These are phyloP conservation scores for Pistacia vera DNA, from an alignment of 345 rosid species.

Conservation along the genomic window DNA sequence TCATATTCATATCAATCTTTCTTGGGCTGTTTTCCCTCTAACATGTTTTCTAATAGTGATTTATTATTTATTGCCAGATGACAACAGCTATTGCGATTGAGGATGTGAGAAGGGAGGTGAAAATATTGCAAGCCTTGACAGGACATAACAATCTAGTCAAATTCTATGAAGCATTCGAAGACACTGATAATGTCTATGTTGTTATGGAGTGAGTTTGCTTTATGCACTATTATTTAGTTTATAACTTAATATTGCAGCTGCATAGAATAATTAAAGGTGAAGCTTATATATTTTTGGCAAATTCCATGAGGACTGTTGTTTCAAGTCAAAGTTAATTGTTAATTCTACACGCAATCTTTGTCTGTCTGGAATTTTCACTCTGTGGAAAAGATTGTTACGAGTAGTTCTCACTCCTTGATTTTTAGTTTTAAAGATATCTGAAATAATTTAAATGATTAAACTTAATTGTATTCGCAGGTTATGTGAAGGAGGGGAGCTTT, in stretches of 20 bases:
- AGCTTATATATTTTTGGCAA: background rate
- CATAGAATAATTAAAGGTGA: background rate
- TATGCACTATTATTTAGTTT: background rate
- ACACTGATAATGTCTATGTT: constrained; percentile 76
- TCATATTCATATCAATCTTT: background rate
- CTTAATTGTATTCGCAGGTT: constrained; percentile 56
- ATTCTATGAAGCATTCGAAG: constrained; percentile 93
- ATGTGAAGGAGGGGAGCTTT: constrained; percentile 97
- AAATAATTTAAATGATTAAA: constrained; percentile 6
- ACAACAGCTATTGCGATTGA: constrained; percentile 93
- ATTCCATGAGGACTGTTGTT: constrained; percentile 3
- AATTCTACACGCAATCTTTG: background rate
- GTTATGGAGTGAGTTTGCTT: constrained; percentile 85
- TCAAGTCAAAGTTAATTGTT: background rate
- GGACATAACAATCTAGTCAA: constrained; percentile 84
- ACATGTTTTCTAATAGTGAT: constrained; percentile 13
- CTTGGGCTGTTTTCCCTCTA: background rate
- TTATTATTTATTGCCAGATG: constrained; percentile 59
- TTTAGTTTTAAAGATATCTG: constrained; percentile 1
- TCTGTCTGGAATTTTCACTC: background rate
- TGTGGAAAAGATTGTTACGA: background rate
- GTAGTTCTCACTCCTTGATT: constrained; percentile 5
- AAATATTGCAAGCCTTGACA: constrained; percentile 78
- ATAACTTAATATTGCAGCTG: constrained; percentile 5
- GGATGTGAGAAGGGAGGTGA: constrained; percentile 98